Evolutionary conservation across 345 rosid species (phyloP).

Genomic region (Populus ilicifolia): DNA sequence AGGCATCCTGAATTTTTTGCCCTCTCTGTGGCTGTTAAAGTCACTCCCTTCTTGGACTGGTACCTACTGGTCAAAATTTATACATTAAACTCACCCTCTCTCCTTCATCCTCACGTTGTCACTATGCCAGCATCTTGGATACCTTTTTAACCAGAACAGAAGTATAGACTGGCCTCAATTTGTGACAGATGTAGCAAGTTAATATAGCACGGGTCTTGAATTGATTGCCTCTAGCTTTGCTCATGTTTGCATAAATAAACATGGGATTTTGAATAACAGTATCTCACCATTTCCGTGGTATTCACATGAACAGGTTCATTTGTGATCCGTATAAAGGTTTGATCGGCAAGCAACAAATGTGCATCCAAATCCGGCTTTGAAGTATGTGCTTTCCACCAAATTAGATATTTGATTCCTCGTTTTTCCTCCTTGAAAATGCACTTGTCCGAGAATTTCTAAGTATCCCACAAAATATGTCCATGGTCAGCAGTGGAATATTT

Average conservation of each 20-base stretch:
- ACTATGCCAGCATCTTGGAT: background rate
- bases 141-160: background rate
- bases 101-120: background rate
- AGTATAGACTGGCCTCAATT: background rate
- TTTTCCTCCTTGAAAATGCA: constrained; percentile 3
- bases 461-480: background rate
- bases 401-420: background rate
- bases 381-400: background rate
- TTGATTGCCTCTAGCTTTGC: background rate
- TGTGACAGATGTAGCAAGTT: background rate
- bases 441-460: background rate
- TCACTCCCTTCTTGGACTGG: background rate
- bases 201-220: background rate
- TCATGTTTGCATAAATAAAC: background rate
- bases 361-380: background rate
- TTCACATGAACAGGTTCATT: constrained; percentile 58
- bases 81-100: background rate
- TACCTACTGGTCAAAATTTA: background rate
- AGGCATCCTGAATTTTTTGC: background rate
- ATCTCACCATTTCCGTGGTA: background rate
- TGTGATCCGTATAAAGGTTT: constrained; percentile 79
- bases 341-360: constrained; percentile 19
- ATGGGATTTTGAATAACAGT: background rate
- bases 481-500: background rate
- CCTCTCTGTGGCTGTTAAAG: background rate